Conservation (phyloP, 768 basidiomycete genomes). For the Termitomyces sp. region DNA sequence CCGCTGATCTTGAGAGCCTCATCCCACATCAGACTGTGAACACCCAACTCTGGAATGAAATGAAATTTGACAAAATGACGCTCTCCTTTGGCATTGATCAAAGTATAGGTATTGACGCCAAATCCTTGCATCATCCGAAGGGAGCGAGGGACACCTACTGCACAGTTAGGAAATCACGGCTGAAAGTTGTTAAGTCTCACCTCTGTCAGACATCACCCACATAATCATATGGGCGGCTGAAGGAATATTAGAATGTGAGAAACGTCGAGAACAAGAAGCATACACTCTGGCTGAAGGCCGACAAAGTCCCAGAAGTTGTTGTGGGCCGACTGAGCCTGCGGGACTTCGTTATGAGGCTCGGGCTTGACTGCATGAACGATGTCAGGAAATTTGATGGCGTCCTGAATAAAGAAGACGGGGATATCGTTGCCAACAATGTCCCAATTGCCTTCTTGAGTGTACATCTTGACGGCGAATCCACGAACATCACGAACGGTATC, state of each 20-base stretch:
- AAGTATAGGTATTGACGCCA: constrained; percentile 82
- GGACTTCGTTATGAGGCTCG: constrained; percentile 81
- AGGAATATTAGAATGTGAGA: background rate
- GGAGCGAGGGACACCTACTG: constrained; percentile 60
- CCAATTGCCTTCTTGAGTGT: constrained; percentile 48
- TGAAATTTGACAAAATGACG: constrained; percentile 88
- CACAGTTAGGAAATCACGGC: background rate
- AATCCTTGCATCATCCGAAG: constrained; percentile 90
- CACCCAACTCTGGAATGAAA: constrained; percentile 77
- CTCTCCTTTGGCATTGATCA: constrained; percentile 64
- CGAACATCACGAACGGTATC: constrained; percentile 82
- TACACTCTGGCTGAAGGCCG: constrained; percentile 65
- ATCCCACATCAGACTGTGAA: constrained; percentile 85
- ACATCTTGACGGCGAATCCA: constrained; percentile 72
- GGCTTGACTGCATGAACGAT: constrained; percentile 83
- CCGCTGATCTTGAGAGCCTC: constrained; percentile 81
- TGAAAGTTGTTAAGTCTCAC: constrained; percentile 20
- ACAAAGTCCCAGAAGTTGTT: constrained; percentile 91
- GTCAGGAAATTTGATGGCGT: constrained; percentile 84
- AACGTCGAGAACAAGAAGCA: constrained; percentile 10
- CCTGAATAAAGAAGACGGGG: constrained; percentile 81
- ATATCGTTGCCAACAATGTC: constrained; percentile 86
- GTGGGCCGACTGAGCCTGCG: constrained; percentile 65
- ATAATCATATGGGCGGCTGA: constrained; percentile 69
- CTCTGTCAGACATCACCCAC: constrained; percentile 86